phyloP scores from a whole-genome alignment of 352 stramenopile genomes.

The Pythium myriotylum region DNA sequence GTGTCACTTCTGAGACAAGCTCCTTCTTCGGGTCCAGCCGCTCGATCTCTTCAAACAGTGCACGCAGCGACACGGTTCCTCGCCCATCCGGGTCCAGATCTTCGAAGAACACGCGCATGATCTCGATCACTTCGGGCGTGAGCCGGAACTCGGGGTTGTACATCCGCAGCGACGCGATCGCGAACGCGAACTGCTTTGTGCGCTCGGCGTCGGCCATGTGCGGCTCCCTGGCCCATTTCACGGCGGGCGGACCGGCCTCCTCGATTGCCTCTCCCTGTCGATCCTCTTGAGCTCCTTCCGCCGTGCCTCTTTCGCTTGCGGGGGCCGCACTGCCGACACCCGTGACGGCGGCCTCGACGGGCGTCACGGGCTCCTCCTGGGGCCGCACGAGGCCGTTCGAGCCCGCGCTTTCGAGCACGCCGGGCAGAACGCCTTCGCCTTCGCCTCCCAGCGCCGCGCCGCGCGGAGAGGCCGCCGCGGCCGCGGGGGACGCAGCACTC shows the following conservation, averaged over 20 bases:
- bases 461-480: not conserved
- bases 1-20: constrained; percentile 51
- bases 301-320: not conserved
- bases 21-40: constrained; percentile 56
- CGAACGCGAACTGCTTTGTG: constrained; percentile 41
- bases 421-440: constrained; percentile 6
- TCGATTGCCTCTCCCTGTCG: not conserved
- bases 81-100: constrained; percentile 54
- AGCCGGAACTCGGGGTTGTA: constrained; percentile 86
- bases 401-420: constrained; percentile 11
- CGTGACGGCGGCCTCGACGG: not conserved
- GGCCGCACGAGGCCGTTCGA: not conserved
- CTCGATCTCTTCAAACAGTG: constrained; percentile 64
- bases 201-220: constrained; percentile 7
- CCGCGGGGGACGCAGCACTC: constrained; percentile 3
- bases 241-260: not conserved
- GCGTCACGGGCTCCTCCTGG: not conserved
- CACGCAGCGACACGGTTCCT: constrained; percentile 53
- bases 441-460: not conserved
- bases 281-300: not conserved
- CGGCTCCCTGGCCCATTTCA: not conserved
- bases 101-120: constrained; percentile 81
- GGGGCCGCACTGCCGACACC: not conserved
- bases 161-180: constrained; percentile 63
- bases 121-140: constrained; percentile 79